Base-by-base conservation (phyloP, 768 basidiomycete genomes). In the Pleurotus platypus region DNA sequence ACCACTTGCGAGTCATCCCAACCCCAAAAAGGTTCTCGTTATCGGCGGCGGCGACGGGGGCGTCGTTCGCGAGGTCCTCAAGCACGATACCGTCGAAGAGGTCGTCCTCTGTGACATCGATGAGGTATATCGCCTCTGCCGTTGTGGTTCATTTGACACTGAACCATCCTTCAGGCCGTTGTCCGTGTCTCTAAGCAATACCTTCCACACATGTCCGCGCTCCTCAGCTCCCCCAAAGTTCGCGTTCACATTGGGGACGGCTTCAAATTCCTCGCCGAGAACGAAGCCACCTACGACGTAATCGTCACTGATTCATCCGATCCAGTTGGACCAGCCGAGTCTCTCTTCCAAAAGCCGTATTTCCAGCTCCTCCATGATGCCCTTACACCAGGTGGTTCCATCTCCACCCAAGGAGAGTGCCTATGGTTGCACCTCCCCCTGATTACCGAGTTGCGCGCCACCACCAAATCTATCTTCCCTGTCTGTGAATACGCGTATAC, bases 11-110 rank as follows among this genome's bases (percentile, higher is more conserved):
- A 93, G 87, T 59, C 97, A 99, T 73, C 96, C 97, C 20, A 90
- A 97, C 77, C 97, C 96, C 0, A 89, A 91, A 73, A 87, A 89
- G 65, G 96, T 98, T 15, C 86, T 99, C 35, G 97, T 99, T 57
- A 95, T 99, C 59, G 97, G 97, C 49, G 97, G 96, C 49, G 97
- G 97, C 26, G 97, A 99, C 70, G 97, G 97, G 43, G 97, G 96
- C 63, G 96, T 98, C 60, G 92, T 99, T 45, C 88, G 96, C 48
- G 96, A 99, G 72, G 93, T 94, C 20, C 83, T 99, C 68, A 98
- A 95, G 80, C 95, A 98, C 73, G 81, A 87, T 50, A 80, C 83
- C 2, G 94, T 99, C 56, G 85, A 98, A 71, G 73, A 92, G 63
- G 94, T 98, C 63, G 92, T 95, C 15, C 85, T 99, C 5, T 95